Evolutionary conservation across 108 stramenopile genomes (phyloP).

Genomic region (Schizochytrium sp.): DNA sequence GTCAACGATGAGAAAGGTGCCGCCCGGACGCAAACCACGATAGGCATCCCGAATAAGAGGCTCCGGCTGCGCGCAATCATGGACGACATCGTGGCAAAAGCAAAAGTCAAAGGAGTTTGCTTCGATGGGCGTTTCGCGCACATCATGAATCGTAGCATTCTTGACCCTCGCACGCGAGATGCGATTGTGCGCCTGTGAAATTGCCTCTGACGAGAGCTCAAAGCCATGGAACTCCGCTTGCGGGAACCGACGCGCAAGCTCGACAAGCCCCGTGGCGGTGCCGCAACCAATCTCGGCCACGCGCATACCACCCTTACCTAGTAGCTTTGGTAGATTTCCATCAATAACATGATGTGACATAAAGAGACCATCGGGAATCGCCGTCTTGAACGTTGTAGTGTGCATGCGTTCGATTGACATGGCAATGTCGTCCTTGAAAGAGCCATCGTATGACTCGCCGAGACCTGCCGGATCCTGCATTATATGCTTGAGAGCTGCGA

Average conservation of each 20-base stretch:
- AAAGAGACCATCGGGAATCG: background rate
- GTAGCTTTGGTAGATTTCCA: background rate
- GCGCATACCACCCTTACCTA: background rate
- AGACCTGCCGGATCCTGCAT: background rate
- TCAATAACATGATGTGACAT: background rate
- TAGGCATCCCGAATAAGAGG: background rate
- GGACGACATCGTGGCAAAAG: background rate
- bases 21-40: background rate
- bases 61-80: background rate
- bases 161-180: background rate
- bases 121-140: background rate
- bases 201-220: background rate
- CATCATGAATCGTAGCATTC: background rate
- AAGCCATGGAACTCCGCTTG: background rate
- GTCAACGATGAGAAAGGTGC: background rate
- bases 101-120: background rate
- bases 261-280: background rate
- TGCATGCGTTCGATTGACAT: background rate
- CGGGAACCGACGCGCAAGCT: background rate
- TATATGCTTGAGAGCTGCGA: background rate
- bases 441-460: background rate
- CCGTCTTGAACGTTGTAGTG: background rate
- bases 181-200: background rate
- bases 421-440: conserved; percentile 3
- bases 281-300: background rate